Evolutionary conservation across 257 asterid genomes (phyloP).

Genomic region (Penstemon barbatus): DNA sequence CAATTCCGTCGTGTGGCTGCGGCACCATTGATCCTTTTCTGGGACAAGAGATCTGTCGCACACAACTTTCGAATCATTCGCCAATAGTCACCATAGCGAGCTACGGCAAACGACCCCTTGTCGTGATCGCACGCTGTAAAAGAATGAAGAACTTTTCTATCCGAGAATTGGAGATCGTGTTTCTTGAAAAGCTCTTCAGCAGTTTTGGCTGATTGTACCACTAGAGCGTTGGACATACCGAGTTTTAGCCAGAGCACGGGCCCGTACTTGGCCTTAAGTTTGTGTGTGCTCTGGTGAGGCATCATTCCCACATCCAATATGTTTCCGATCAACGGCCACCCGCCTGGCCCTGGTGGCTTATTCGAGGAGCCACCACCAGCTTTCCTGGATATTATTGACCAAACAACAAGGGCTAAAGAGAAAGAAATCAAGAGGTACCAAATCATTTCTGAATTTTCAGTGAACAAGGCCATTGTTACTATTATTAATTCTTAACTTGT

Average conservation of each 20-base stretch:
- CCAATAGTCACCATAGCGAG: slow-evolving; percentile 35
- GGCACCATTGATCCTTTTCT: slow-evolving; percentile 31
- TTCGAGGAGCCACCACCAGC: neutral
- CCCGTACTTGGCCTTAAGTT: slow-evolving; percentile 34
- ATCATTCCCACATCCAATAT: slow-evolving; percentile 36
- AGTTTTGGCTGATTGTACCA: slow-evolving; percentile 28
- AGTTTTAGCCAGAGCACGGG: slow-evolving; percentile 35
- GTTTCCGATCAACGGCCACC: slow-evolving; percentile 41
- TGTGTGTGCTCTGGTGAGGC: slow-evolving; percentile 34
- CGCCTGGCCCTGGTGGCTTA: slow-evolving; percentile 46
- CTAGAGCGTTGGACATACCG: slow-evolving; percentile 36
- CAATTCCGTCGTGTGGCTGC: slow-evolving; percentile 19
- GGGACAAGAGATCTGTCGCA: slow-evolving; percentile 27
- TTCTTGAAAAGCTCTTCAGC: slow-evolving; percentile 46
- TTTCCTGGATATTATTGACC: neutral
- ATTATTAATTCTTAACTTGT: no score
- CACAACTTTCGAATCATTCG: slow-evolving; percentile 25
- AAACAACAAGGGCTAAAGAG: no score
- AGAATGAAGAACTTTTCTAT: slow-evolving; percentile 18
- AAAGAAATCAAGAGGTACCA: no score
- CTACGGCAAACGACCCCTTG: slow-evolving; percentile 28
- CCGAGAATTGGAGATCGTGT: slow-evolving; percentile 30
- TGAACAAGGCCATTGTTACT: no score
- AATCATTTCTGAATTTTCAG: no score
- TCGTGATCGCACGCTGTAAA: neutral